These are phyloP conservation scores for Drosera spatulata DNA, from an alignment of 179 eudicot genomes.

Conservation along the genomic window DNA sequence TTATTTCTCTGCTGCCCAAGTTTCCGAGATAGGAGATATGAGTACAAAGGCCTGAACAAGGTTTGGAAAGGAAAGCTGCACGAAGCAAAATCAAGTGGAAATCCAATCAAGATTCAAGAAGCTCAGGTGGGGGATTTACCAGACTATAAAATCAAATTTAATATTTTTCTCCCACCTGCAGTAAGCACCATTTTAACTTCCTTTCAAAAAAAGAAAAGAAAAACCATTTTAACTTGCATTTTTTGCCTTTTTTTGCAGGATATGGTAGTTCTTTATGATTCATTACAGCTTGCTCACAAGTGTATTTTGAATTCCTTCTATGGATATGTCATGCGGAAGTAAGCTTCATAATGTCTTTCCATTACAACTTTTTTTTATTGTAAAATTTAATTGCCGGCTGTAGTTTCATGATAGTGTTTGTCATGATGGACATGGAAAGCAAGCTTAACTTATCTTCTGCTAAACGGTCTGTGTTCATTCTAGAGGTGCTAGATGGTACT, in stretches of 20 bases:
- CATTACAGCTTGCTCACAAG: constrained; percentile 96
- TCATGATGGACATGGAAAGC: neutral
- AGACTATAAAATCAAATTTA: neutral
- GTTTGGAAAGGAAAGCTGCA: constrained; percentile 93
- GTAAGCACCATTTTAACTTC: neutral
- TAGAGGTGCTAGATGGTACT: constrained; percentile 99
- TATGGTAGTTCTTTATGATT: constrained; percentile 93
- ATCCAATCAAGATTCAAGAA: constrained; percentile 93
- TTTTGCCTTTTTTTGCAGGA: constrained; percentile 43
- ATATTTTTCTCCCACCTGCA: neutral
- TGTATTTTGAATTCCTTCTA: constrained; percentile 97
- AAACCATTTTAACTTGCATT: constrained; percentile 2
- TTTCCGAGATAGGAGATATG: constrained; percentile 98
- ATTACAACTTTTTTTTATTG: no score
- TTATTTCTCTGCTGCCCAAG: constrained; percentile 27
- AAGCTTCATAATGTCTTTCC: constrained; percentile 10
- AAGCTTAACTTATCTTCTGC: constrained; percentile 1
- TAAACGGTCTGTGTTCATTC: neutral
- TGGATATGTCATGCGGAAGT: constrained; percentile 99
- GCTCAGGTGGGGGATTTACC: constrained; percentile 52
- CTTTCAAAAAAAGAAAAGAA: no score
- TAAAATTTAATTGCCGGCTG: neutral
- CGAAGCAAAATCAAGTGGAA: constrained; percentile 90
- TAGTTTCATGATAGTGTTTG: neutral
- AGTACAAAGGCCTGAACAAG: constrained; percentile 95